Evolutionary conservation across 2,329 filamentous ascomycete genomes (phyloP).

Genomic region (Escovopsis sp.): DNA sequence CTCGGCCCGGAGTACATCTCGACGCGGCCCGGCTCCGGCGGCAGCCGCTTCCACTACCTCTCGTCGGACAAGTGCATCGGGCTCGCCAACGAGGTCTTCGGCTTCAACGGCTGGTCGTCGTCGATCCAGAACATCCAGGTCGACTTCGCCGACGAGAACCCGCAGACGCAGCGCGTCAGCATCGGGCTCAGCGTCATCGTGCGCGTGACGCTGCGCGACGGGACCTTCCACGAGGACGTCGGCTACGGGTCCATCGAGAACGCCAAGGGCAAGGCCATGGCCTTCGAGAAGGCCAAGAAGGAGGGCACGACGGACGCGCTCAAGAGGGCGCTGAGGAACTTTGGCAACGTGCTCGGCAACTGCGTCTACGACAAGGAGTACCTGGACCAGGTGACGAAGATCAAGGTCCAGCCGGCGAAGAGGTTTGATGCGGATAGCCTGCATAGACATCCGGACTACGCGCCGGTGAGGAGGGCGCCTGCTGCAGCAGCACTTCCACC

Average conservation of each 20-base stretch:
- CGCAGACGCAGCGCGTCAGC: conserved; percentile 61
- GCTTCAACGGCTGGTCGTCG: conserved; percentile 95
- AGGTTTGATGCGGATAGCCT: conserved; percentile 69
- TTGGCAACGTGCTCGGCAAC: conserved; percentile 94
- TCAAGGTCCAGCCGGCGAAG: conserved; percentile 58
- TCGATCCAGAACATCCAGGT: conserved; percentile 90
- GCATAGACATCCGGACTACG: conserved; percentile 66
- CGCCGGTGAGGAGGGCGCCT: conserved; percentile 36
- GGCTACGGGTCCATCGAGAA: conserved; percentile 97
- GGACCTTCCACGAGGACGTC: conserved; percentile 94
- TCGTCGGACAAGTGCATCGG: conserved; percentile 95
- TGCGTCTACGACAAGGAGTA: conserved; percentile 98
- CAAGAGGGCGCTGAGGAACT: conserved; percentile 78
- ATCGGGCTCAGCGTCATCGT: conserved; percentile 83
- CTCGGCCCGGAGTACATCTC: conserved; percentile 95
- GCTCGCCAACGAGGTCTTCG: conserved; percentile 87
- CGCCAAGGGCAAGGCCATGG: conserved; percentile 82
- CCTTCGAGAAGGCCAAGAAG: conserved; percentile 98
- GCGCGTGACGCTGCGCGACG: conserved; percentile 77
- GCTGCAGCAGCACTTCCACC: too few species aligned
- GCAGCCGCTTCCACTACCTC: conserved; percentile 81
- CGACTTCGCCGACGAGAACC: conserved; percentile 84
- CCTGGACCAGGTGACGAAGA: conserved; percentile 71
- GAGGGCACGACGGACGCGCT: conserved; percentile 90
- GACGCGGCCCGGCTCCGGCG: conserved; percentile 64